Evolutionary conservation across 495 filamentous ascomycete species (phyloP), one percentile per base, ranked within the genome.

Genomic region (Pseudoneurospora amorphoporcata): DNA sequence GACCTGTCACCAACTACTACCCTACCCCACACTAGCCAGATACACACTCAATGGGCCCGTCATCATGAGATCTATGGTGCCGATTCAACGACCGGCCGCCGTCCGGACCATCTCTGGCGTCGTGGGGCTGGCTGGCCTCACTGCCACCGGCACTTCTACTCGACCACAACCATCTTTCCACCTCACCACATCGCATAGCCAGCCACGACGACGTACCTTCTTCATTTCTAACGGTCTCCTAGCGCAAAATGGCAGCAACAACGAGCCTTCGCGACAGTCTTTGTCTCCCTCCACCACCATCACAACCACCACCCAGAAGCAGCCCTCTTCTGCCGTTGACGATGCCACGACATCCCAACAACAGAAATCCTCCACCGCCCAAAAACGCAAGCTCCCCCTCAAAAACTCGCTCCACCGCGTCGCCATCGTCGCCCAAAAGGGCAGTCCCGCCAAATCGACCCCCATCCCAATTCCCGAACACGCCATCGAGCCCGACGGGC

Each of bases 361-460:
- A 71, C 35, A 68, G 8, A 29, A 74, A 17, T 12, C 68, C 12
- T 29, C 76, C 12, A 8, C 77, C 14, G 14, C 75, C 10, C 75
- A 78, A 32, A 84, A 84, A 75, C 82, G 83, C 69, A 85, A 85
- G 45, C 79, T 81, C 17, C 81, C 81, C 0, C 77, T 83, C 35
- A 84, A 84, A 71, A 84, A 81, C 76, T 81, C 84, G 42, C 83
- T 83, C 2, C 81, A 82, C 68, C 79, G 81, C 68, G 80, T 83
- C 12, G 81, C 81, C 65, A 81, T 82, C 68, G 79, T 83, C 16
- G 81, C 81, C 43, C 81, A 83, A 72, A 81, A 82, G 69, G 79
- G 80, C 37, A 76, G 73, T 12, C 76, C 80, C 19, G 53, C 69
- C 58, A 72, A 7, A 39, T 70, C 75, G 4, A 38, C 74, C 29